A percentile compares a stretch with the other conserved stretches of the same genome.
Evolutionary conservation across 2,329 filamentous ascomycete genomes (phyloP).

Genomic region (Atkinsonella hypoxylon): DNA sequence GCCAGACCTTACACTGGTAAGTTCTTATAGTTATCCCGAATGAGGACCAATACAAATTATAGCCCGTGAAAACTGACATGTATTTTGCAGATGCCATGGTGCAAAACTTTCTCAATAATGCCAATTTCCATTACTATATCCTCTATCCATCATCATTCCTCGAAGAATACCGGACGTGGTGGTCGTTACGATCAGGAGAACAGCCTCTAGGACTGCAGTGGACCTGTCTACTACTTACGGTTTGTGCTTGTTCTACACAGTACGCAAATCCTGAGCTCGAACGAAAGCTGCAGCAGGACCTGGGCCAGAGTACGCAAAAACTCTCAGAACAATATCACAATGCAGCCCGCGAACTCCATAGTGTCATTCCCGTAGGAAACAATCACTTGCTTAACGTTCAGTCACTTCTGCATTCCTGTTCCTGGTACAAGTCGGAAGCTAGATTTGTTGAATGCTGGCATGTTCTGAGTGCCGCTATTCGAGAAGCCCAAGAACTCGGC

Average conservation of each 20-base stretch:
- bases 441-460: constrained; percentile 27
- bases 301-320: constrained; percentile 16
- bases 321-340: constrained; percentile 22
- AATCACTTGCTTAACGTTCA: constrained; percentile 23
- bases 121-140: constrained; percentile 28
- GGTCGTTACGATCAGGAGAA: constrained; percentile 16
- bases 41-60: no score
- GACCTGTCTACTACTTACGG: constrained; percentile 26
- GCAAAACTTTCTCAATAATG: constrained; percentile 25
- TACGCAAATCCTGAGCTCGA: constrained; percentile 20
- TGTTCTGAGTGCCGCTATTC: constrained; percentile 22
- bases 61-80: neutral
- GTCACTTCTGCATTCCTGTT: constrained; percentile 24
- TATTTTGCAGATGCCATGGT: constrained; percentile 20
- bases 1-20: constrained; percentile 23
- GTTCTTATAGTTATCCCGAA: neutral
- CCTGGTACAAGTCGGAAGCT: constrained; percentile 25
- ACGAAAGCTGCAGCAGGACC: constrained; percentile 19
- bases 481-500: constrained; percentile 25
- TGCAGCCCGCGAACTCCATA: constrained; percentile 20
- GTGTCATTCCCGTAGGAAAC: constrained; percentile 20
- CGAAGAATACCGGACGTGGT: constrained; percentile 25
- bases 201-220: constrained; percentile 23
- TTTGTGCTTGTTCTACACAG: constrained; percentile 26
- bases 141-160: constrained; percentile 24